phyloP scores from a whole-genome alignment of 2,329 filamentous ascomycete genomes.

The Colletotrichum filicis region DNA sequence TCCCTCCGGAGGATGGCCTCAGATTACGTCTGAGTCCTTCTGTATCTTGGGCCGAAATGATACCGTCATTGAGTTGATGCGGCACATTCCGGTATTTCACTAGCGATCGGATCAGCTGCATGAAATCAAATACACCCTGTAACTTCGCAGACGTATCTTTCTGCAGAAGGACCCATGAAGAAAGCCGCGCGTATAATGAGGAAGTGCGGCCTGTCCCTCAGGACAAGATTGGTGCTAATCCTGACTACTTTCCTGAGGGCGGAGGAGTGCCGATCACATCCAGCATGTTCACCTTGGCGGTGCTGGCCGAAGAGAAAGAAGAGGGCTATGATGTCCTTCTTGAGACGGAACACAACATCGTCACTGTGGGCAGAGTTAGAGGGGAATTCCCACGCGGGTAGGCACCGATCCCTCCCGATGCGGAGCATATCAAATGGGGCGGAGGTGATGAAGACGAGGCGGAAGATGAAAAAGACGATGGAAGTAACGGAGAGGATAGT shows the following conservation, averaged over 20 bases:
- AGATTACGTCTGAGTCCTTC: slow-evolving; percentile 26
- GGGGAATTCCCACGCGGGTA: neutral
- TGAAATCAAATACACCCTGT: neutral
- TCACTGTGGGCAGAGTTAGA: neutral
- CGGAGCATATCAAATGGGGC: neutral
- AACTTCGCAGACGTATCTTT: neutral
- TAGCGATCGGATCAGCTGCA: neutral
- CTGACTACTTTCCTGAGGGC: neutral
- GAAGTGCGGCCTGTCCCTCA: neutral
- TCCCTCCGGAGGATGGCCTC: slow-evolving; percentile 27
- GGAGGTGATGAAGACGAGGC: neutral
- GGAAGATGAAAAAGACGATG: neutral
- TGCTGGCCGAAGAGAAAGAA: neutral
- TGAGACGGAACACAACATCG: neutral
- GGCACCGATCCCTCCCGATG: neutral
- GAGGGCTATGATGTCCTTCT: neutral
- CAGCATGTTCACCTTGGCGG: neutral
- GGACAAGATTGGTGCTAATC: neutral
- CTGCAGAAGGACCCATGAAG: neutral
- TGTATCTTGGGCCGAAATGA: slow-evolving; percentile 20
- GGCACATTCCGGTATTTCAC: slow-evolving; percentile 31
- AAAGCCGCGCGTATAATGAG: neutral
- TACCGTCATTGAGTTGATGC: slow-evolving; percentile 30
- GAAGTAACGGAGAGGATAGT: neutral
- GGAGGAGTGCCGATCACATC: neutral